Base-by-base conservation (phyloP, 495 filamentous ascomycete species). In the Neurospora sp. region DNA sequence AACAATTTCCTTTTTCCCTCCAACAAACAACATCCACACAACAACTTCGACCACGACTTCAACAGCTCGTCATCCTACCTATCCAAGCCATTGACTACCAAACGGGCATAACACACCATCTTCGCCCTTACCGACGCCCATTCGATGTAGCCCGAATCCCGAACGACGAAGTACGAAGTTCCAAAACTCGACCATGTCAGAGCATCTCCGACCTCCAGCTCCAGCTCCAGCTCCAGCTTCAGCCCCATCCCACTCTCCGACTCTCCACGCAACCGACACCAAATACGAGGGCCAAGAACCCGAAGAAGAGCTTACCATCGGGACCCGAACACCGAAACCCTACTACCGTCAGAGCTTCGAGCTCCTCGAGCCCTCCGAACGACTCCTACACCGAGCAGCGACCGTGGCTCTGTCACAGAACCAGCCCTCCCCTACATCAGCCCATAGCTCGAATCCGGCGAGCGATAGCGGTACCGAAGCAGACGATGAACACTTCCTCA, bases 381-480 rank as follows among this genome's bases (percentile, higher is more conserved):
- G 77, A 16, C 69, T 83, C 23, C 38, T 74, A 12, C 69, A 72
- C 59, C 76, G 74, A 6, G 31, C 62, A 42, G 35, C 39, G 62
- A 41, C 39, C 12, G 23, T 12, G 31, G 27, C 71, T 70, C 37
- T 27, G 35, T 18, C 11, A 66, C 72, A 39, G 74, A 73, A 76
- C 59, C 69, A 62, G 70, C 78, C 74, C 72, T 76, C 71, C 41
- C 12, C 54, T 66, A 66, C 54, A 66, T 80, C 81, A 71, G 76
- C 78, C 72, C 83, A 82, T 74, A 78, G 82, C 66, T 86, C 87
- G n/a, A 84, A 86, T 6, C 87, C 89, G 8, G 86, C 88, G 14
- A 96, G 93, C 81, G 93, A 97, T 71, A 96, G 93, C 78, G 94
- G 94, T 69, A 96, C 93, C 12, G 94, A 98, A 77, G 93, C 94